A percentile compares a stretch with the other conserved stretches of the same genome.
phyloP scores from a whole-genome alignment of 148 eudicot species.

The Fallopia convolvulus region DNA sequence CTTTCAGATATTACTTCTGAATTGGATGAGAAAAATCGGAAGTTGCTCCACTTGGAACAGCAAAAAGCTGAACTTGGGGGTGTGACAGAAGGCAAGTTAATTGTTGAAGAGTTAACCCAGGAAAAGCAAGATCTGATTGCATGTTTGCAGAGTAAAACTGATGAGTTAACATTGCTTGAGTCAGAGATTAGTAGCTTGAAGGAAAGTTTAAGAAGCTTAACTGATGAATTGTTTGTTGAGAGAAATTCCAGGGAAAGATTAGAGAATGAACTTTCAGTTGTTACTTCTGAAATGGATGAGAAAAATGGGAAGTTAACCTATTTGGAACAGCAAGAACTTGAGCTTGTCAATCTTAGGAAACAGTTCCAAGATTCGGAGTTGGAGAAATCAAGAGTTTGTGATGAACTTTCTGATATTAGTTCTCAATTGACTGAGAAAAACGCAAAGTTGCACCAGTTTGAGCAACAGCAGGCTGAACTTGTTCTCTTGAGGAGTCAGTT shows the following conservation, averaged over 20 bases:
- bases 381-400: constrained; percentile 1
- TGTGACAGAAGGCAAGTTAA: constrained; percentile 12
- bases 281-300: constrained; percentile 30
- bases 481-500: constrained; percentile 17
- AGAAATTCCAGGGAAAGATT: constrained; percentile 41
- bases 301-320: constrained; percentile 17
- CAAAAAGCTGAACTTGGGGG: constrained; percentile 28
- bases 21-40: constrained; percentile 27
- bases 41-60: constrained; percentile 21
- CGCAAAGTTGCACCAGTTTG: constrained; percentile 12
- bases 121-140: constrained; percentile 42
- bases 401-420: constrained; percentile 9
- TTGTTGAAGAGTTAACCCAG: constrained; percentile 30
- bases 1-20: constrained; percentile 30
- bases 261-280: constrained; percentile 29
- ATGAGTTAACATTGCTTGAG: constrained; percentile 39
- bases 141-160: constrained; percentile 35
- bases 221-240: constrained; percentile 44
- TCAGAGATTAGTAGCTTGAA: constrained; percentile 46
- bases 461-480: constrained; percentile 22
- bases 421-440: constrained; percentile 13
- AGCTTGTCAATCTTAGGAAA: not conserved
- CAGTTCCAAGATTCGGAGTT: not conserved
- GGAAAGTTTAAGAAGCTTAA: constrained; percentile 38
- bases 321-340: constrained; percentile 21